These are phyloP conservation scores for Neoboletus subvelutipes DNA, from an alignment of 768 basidiomycete species.

Conservation along the genomic window DNA sequence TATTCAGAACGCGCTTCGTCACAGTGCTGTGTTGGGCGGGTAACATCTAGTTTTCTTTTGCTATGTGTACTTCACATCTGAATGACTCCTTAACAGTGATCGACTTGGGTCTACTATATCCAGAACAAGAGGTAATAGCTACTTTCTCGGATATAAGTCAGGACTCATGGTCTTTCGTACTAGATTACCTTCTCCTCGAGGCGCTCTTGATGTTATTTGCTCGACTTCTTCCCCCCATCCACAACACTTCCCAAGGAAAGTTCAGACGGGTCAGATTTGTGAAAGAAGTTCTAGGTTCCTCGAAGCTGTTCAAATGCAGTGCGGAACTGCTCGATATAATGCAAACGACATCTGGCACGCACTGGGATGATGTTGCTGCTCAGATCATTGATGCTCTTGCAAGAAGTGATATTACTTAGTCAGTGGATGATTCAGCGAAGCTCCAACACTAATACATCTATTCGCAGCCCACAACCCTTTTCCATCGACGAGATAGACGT, in stretches of 20 bases:
- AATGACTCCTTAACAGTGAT: conserved; percentile 30
- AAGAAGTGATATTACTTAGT: conserved; percentile 47
- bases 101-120: conserved; percentile 50
- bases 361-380: conserved; percentile 54
- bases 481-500: conserved; percentile 40
- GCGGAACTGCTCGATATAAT: conserved; percentile 41
- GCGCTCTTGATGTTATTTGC: conserved; percentile 56
- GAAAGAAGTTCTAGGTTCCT: conserved; percentile 47
- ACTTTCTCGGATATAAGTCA: neutral
- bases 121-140: conserved; percentile 45
- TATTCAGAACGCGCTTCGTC: conserved; percentile 49
- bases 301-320: conserved; percentile 37
- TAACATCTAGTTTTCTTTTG: conserved; percentile 22
- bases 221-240: conserved; percentile 49
- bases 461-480: conserved; percentile 60
- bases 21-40: conserved; percentile 49
- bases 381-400: conserved; percentile 51
- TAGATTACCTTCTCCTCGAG: conserved; percentile 60
- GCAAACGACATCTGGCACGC: conserved; percentile 39
- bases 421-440: conserved; percentile 22
- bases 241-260: conserved; percentile 35
- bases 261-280: conserved; percentile 47
- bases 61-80: neutral
- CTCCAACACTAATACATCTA: conserved; percentile 2
- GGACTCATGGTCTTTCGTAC: neutral